These are phyloP conservation scores for Pelargonium cotyledonis DNA, from an alignment of 441 rosid species.

Conservation along the genomic window DNA sequence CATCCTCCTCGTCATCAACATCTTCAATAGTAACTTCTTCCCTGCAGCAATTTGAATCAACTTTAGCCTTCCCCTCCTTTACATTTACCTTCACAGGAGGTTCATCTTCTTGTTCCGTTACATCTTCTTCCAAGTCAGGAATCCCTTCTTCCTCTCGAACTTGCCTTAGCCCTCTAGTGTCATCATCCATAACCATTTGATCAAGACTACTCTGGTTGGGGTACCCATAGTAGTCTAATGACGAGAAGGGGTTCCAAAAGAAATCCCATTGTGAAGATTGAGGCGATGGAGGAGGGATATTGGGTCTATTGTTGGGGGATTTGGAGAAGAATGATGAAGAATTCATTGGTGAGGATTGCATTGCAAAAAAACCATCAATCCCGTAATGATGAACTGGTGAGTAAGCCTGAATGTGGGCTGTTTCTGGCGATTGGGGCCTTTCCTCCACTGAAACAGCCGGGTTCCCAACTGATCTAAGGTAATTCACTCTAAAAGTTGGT, in stretches of 20 bases:
- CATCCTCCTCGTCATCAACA: constrained; percentile 44
- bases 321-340: constrained; percentile 40
- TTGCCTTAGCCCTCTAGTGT: constrained; percentile 69
- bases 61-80: constrained; percentile 29
- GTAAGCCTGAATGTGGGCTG: constrained; percentile 49
- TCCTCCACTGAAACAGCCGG: constrained; percentile 69
- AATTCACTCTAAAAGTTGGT: constrained; percentile 50
- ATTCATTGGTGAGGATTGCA: constrained; percentile 48
- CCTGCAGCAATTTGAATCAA: constrained; percentile 25
- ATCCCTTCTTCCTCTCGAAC: constrained; percentile 98
- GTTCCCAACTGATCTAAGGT: constrained; percentile 60
- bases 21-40: constrained; percentile 86
- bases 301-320: constrained; percentile 49
- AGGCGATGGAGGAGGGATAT: constrained; percentile 79
- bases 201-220: constrained; percentile 49
- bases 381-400: constrained; percentile 51
- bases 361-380: constrained; percentile 53
- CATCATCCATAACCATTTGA: constrained; percentile 63
- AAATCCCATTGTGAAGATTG: constrained; percentile 91
- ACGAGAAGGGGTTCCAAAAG: constrained; percentile 97
- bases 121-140: constrained; percentile 93
- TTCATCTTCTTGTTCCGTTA: constrained; percentile 48
- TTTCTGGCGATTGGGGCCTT: constrained; percentile 79
- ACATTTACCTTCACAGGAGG: constrained; percentile 27
- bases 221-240: constrained; percentile 73